phyloP scores from a whole-genome alignment of 768 basidiomycete species.

The Phylloporus rhodoxanthus region DNA sequence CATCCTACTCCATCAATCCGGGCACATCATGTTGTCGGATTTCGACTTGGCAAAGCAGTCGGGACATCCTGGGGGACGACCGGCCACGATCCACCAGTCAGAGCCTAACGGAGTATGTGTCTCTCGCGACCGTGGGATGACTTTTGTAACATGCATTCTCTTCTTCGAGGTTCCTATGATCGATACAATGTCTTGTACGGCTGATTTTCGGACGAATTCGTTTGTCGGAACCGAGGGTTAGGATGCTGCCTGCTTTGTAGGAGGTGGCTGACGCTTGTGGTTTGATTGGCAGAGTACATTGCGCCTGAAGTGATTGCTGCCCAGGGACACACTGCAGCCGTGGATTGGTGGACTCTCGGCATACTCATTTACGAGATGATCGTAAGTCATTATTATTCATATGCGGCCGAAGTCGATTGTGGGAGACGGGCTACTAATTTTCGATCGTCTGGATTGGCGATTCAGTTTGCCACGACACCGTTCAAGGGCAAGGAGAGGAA shows the following conservation, averaged over 20 bases:
- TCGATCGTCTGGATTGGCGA: constrained; percentile 14
- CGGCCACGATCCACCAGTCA: constrained; percentile 79
- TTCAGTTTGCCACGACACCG: constrained; percentile 93
- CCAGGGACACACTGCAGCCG: constrained; percentile 93
- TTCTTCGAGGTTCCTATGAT: constrained; percentile 73
- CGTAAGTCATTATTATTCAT: constrained; percentile 60
- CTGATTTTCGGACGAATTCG: constrained; percentile 95
- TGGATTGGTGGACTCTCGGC: constrained; percentile 99
- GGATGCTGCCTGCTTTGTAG: constrained; percentile 18
- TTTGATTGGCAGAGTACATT: constrained; percentile 76
- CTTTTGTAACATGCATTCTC: constrained; percentile 4
- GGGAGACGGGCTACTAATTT: constrained; percentile 30
- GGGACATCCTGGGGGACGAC: constrained; percentile 75
- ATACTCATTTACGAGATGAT: constrained; percentile 99
- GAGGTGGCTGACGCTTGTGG: constrained; percentile 14
- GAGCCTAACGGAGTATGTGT: constrained; percentile 80
- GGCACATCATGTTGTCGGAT: constrained; percentile 99
- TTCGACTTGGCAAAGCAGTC: constrained; percentile 98
- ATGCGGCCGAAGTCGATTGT: constrained; percentile 11
- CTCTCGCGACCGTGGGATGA: constrained; percentile 2
- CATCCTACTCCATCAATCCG: constrained; percentile 94
- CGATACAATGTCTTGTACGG: constrained; percentile 96
- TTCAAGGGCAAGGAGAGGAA: constrained; percentile 95
- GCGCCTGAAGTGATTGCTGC: constrained; percentile 98
- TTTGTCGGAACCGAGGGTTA: constrained; percentile 98